These are phyloP conservation scores for Tillandsia leiboldiana DNA, from an alignment of 176 grass and related monocot species.

Conservation along the genomic window DNA sequence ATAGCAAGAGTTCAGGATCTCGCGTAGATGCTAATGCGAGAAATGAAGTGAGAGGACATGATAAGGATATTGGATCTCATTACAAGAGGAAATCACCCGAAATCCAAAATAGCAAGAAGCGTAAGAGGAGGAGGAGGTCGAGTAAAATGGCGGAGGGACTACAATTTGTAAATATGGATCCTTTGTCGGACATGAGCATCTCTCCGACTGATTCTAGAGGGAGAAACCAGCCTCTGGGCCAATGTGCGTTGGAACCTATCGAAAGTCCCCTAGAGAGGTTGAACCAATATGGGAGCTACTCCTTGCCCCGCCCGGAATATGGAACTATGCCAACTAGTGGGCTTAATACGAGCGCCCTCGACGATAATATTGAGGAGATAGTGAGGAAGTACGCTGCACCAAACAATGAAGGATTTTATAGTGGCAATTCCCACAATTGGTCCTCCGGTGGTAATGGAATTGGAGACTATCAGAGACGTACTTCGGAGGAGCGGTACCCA, in stretches of 20 bases:
- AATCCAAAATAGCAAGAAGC: conserved; percentile 12
- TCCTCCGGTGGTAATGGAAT: conserved; percentile 14
- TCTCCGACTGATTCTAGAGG: conserved; percentile 25
- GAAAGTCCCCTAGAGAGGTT: conserved; percentile 4
- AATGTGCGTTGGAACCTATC: conserved; percentile 5
- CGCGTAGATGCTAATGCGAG: too few relatives aligned
- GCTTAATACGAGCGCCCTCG: neutral
- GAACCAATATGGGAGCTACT: conserved; percentile 5
- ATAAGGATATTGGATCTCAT: neutral
- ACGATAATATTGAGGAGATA: conserved; percentile 14
- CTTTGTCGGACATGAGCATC: conserved; percentile 44
- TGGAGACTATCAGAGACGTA: conserved; percentile 1
- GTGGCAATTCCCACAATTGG: conserved; percentile 12
- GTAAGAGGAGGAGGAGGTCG: neutral
- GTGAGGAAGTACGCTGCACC: conserved; percentile 5
- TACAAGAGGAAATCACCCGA: conserved; percentile 2
- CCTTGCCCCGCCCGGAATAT: neutral
- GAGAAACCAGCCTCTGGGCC: conserved; percentile 15
- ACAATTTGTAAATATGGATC: conserved; percentile 6
- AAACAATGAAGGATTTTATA: neutral
- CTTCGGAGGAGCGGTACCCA: neutral
- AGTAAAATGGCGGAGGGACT: neutral
- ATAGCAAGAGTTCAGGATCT: neutral
- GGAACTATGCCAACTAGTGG: neutral
- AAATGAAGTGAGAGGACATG: conserved; percentile 8